phyloP scores from a whole-genome alignment of 257 asterid species.

The Solanum gracilifrons region DNA sequence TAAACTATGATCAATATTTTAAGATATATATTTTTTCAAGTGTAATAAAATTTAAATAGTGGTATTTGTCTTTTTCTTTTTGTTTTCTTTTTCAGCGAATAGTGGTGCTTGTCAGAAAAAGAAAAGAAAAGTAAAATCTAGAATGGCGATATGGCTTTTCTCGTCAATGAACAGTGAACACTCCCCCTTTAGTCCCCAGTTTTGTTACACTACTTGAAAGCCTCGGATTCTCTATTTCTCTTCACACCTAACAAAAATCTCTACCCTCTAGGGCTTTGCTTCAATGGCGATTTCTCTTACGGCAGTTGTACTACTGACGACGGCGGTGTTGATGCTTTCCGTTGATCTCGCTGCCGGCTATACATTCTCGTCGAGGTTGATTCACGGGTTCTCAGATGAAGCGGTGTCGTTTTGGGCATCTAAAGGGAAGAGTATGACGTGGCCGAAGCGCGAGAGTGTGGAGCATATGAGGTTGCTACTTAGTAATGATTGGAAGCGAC shows the following conservation, averaged over 20 bases:
- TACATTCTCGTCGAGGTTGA: slow-evolving; percentile 39
- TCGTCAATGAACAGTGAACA: background rate
- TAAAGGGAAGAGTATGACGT: slow-evolving; percentile 12
- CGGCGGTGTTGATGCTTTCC: background rate
- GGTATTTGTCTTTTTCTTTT: background rate
- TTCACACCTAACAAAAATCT: background rate
- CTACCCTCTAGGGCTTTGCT: background rate
- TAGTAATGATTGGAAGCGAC: slow-evolving; percentile 52
- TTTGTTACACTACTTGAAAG: background rate
- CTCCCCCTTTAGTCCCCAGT: background rate
- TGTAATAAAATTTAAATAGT: background rate
- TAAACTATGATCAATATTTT: no score
- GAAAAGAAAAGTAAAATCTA: background rate
- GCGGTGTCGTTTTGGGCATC: slow-evolving; percentile 31
- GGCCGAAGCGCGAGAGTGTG: slow-evolving; percentile 36
- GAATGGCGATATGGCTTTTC: background rate
- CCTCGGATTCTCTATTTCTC: background rate
- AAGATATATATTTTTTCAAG: no score
- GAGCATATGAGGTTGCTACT: slow-evolving; percentile 44
- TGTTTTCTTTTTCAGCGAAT: background rate
- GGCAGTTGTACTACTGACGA: background rate
- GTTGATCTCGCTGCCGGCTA: background rate
- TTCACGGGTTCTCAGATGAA: slow-evolving; percentile 53
- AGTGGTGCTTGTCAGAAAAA: background rate
- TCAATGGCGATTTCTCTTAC: background rate